Base-by-base conservation (phyloP, 768 basidiomycete species). In the Myochromella boudieri region DNA sequence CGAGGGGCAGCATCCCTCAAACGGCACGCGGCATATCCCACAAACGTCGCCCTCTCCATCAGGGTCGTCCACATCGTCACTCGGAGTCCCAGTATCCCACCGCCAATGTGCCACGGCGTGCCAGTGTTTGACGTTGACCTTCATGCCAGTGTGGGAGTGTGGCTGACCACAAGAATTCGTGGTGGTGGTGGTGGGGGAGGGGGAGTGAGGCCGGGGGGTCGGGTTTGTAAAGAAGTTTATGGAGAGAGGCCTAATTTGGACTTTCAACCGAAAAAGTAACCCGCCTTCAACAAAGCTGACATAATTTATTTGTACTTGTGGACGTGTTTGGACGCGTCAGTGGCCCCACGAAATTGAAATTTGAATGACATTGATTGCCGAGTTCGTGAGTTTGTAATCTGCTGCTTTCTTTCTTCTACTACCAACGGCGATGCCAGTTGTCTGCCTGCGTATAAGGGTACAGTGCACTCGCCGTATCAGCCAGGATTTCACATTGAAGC, bases 1-100 rank as follows among this genome's bases (percentile, higher is more conserved):
- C 3, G 85, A 80, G 9, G 97, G 93, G 69, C 95, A 98, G 58
- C 92, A 94, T 0, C 91, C 91, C 62, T 99, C 97, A 62, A 84
- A 98, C 0, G 92, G 81, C 2, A 91, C 86, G 21, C 91, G 83
- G 66, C 93, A 95, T 53, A 97, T 95, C 3, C 91, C 94, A 62
- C 94, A 81, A 10, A 80, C 78, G 40, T 84, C 81, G 31, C 72
- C 80, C 48, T 81, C 80, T 32, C 75, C 70, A 20, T 79, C 75
- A 6, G 60, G 62, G 39, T 74, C 71, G n/a, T n/a, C n/a, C n/a
- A n/a, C n/a, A n/a, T 66, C 66, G 17, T 62, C 59, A 6, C 65
- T 66, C 0, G 58, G 48, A 45, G 65, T 61, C 1, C 77, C 75
- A 0, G 70, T 77, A 56, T 92, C 84, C 91, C 91, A 94, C 25